Percentiles rank a stretch among this genome's conserved stretches.
Evolutionary conservation across 73 alveolate genomes (phyloP).

Genomic region (Blepharisma stoltei): DNA sequence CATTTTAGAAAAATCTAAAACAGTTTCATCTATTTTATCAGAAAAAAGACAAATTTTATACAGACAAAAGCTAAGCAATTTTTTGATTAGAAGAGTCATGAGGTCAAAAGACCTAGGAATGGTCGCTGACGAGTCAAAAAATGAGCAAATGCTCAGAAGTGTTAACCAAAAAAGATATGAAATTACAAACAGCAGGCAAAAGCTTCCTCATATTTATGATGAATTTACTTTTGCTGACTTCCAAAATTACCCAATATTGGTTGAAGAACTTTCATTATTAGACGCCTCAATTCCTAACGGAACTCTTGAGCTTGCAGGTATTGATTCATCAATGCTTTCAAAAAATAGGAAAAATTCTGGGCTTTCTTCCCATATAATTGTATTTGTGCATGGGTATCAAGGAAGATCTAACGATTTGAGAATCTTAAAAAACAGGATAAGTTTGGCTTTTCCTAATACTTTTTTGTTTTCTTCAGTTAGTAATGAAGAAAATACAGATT

Average conservation of each 20-base stretch:
- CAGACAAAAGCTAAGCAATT: conserved; percentile 20
- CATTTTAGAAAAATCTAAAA: background rate
- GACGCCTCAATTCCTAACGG: background rate
- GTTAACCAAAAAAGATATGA: conserved; percentile 40
- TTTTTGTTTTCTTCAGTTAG: conserved; percentile 74
- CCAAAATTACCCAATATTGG: background rate
- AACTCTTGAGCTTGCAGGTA: background rate
- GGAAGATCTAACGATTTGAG: conserved; percentile 94
- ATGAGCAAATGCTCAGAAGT: conserved; percentile 42
- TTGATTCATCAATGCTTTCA: background rate
- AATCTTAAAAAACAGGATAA: conserved; percentile 77
- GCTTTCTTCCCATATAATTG: conserved; percentile 71
- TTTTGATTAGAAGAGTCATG: conserved; percentile 34
- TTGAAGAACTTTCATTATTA: conserved; percentile 2
- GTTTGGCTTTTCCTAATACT: conserved; percentile 86
- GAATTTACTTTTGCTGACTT: too few species aligned
- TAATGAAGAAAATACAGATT: conserved; percentile 96
- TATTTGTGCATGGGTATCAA: conserved; percentile 95
- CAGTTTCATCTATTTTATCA: background rate
- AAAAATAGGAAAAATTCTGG: background rate
- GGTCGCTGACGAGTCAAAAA: conserved; percentile 49
- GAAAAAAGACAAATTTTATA: background rate
- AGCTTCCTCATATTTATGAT: too few species aligned
- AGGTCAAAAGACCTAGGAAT: conserved; percentile 46
- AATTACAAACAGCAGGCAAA: background rate